phyloP scores from a whole-genome alignment of 176 grass and related monocot species.

The Pontederia crassipes region DNA sequence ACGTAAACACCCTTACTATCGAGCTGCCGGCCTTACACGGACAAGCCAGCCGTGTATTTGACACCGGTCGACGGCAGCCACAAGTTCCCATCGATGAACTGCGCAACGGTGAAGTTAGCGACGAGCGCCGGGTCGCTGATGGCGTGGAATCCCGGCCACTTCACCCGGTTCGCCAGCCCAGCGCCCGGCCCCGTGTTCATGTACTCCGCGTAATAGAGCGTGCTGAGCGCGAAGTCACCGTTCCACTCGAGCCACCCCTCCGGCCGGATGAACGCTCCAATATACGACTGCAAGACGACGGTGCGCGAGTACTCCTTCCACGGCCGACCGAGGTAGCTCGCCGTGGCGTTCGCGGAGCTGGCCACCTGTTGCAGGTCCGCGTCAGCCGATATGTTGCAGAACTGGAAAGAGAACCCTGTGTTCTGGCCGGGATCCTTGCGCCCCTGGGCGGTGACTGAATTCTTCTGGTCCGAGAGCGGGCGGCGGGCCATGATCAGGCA shows the following conservation, averaged over 20 bases:
- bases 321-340: constrained; percentile 50
- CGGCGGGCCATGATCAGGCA: neutral
- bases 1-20: too few species aligned
- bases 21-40: too few species aligned
- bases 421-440: neutral
- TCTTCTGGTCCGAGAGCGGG: neutral
- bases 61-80: constrained; percentile 67
- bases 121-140: constrained; percentile 23
- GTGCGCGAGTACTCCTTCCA: constrained; percentile 51
- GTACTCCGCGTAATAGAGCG: constrained; percentile 61
- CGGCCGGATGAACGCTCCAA: constrained; percentile 26
- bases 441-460: constrained; percentile 1
- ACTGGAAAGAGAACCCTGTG: constrained; percentile 11
- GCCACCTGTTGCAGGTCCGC: neutral
- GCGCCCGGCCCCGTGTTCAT: constrained; percentile 45
- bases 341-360: neutral
- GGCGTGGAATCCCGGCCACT: constrained; percentile 52
- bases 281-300: constrained; percentile 59
- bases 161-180: constrained; percentile 15
- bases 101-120: constrained; percentile 48
- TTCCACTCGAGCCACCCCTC: constrained; percentile 76
- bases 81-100: constrained; percentile 63
- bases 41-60: constrained; percentile 35
- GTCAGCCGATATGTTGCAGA: constrained; percentile 10
- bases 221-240: constrained; percentile 26